phyloP scores from a whole-genome alignment of 2,329 filamentous ascomycete species.

The Sphaerulina populicola region DNA sequence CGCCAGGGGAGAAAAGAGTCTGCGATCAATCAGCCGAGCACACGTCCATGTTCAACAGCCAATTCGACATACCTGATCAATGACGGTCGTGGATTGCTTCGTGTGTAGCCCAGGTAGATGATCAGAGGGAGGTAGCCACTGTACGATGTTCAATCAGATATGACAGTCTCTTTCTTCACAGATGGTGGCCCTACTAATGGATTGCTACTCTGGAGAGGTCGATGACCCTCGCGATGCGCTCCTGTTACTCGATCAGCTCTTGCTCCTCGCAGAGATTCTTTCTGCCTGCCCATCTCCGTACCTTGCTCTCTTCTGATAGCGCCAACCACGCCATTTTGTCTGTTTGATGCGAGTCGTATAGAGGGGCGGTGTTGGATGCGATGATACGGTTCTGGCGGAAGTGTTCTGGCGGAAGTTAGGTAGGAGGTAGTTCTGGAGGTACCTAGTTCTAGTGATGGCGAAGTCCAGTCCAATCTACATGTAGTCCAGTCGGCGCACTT shows the following conservation, averaged over 20 bases:
- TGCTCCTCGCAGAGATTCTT: not conserved
- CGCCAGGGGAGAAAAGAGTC: conserved; percentile 29
- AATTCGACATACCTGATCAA: conserved; percentile 52
- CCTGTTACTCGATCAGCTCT: conserved; percentile 48
- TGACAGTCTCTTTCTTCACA: not conserved
- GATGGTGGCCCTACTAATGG: conserved; percentile 65
- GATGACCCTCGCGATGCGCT: conserved; percentile 95
- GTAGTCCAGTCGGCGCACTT: not conserved
- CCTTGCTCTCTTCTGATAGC: conserved; percentile 96
- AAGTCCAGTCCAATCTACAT: not conserved
- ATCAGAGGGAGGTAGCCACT: conserved; percentile 96
- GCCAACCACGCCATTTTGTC: conserved; percentile 37
- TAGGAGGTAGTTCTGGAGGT: no score
- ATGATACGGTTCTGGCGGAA: not conserved
- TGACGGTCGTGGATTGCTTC: conserved; percentile 82
- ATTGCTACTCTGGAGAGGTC: conserved; percentile 88
- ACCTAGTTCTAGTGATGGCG: not conserved
- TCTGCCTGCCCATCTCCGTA: conserved; percentile 34
- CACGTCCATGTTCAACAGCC: not conserved
- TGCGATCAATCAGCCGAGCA: conserved; percentile 14
- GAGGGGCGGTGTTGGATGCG: not conserved
- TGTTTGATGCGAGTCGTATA: not conserved
- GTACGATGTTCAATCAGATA: conserved; percentile 15
- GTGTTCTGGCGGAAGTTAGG: not conserved
- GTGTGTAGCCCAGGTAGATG: conserved; percentile 93